A percentile compares a stretch with the other conserved stretches of the same genome.
phyloP scores from a whole-genome alignment of 768 basidiomycete species.

The Rhizopogon salebrosus region DNA sequence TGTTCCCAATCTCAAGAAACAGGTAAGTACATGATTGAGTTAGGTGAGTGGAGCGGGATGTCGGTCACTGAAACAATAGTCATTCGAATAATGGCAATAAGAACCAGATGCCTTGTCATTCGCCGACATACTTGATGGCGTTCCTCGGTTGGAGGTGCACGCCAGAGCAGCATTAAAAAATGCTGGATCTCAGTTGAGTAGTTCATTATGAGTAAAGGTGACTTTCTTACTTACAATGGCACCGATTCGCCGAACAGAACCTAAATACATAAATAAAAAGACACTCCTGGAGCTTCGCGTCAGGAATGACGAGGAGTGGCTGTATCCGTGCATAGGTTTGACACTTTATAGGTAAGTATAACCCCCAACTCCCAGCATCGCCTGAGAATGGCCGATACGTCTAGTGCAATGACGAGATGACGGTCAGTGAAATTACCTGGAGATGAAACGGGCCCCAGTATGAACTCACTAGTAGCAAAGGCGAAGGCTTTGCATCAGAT shows the following conservation, averaged over 20 bases:
- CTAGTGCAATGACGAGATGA: too few species aligned
- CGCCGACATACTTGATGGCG: neutral
- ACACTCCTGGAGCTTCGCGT: neutral
- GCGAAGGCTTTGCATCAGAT: too few species aligned
- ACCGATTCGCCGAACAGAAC: neutral
- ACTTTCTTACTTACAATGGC: too few species aligned
- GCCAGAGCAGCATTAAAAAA: neutral
- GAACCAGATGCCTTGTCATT: too few species aligned
- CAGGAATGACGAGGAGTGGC: neutral
- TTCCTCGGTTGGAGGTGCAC: neutral
- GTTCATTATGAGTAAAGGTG: neutral
- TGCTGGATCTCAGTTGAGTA: neutral
- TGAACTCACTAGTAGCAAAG: too few species aligned
- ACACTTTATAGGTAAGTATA: neutral
- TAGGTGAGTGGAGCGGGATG: neutral
- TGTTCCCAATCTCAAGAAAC: neutral
- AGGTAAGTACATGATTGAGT: neutral
- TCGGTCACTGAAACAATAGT: too few species aligned
- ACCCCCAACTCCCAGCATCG: neutral
- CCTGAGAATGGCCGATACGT: neutral
- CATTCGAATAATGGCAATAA: too few species aligned
- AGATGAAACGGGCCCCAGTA: too few species aligned
- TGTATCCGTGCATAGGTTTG: neutral
- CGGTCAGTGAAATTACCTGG: too few species aligned
- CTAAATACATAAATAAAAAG: neutral